phyloP scores from a whole-genome alignment of 2,329 filamentous ascomycete species.

The Coleophoma cylindrospora region DNA sequence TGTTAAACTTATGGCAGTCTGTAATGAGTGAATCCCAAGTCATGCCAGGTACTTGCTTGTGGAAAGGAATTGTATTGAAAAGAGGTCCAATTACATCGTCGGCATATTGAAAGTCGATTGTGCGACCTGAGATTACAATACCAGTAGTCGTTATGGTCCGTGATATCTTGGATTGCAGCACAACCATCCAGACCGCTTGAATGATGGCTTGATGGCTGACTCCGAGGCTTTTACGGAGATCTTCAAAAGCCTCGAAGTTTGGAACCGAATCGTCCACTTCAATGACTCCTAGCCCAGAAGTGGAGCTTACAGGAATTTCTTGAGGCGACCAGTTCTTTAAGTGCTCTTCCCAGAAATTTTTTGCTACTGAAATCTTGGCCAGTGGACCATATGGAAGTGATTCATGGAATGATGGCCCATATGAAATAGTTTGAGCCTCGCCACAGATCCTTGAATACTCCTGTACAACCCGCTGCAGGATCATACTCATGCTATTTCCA shows the following conservation, averaged over 20 bases:
- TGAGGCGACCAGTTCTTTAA: slow-evolving; percentile 16
- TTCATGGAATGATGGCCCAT: slow-evolving; percentile 57
- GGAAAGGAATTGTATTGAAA: slow-evolving; percentile 84
- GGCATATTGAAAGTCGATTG: slow-evolving; percentile 60
- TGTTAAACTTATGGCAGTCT: slow-evolving; percentile 67
- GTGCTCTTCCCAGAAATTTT: slow-evolving; percentile 58
- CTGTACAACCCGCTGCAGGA: slow-evolving; percentile 54
- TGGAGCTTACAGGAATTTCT: slow-evolving; percentile 4
- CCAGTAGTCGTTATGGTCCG: slow-evolving; percentile 51
- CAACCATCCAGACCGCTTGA: slow-evolving; percentile 68
- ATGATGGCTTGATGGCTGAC: slow-evolving; percentile 77
- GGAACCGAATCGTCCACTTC: slow-evolving; percentile 23
- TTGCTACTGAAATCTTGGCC: slow-evolving; percentile 36
- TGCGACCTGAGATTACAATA: slow-evolving; percentile 73
- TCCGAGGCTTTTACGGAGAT: slow-evolving; percentile 51
- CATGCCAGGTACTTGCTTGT: slow-evolving; percentile 38
- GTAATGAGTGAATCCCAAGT: slow-evolving; percentile 57
- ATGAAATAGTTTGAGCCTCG: slow-evolving; percentile 15
- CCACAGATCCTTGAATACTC: slow-evolving; percentile 38
- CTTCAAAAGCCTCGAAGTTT: slow-evolving; percentile 40
- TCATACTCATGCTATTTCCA: slow-evolving; percentile 67
- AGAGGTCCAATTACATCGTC: slow-evolving; percentile 73
- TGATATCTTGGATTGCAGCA: slow-evolving; percentile 48
- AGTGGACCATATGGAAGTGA: slow-evolving; percentile 68
- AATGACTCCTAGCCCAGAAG: slow-evolving; percentile 11